Percentiles rank a stretch among this genome's conserved stretches.
Evolutionary conservation across 495 filamentous ascomycete species (phyloP).

Genomic region (Penicillium flavigenum): DNA sequence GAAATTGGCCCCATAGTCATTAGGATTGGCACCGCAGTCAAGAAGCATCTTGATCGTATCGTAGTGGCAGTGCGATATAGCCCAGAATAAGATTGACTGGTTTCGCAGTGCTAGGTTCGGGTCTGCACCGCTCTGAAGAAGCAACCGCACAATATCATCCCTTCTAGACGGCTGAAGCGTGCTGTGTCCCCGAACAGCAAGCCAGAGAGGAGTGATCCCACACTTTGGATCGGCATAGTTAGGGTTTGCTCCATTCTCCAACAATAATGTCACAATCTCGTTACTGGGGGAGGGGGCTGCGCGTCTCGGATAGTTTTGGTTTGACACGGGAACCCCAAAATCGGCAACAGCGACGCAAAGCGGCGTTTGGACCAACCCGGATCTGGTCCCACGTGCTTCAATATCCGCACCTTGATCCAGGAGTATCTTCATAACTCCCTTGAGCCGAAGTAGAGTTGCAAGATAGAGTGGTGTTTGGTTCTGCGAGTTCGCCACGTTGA

Average conservation of each 20-base stretch:
- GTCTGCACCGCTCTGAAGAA: neutral
- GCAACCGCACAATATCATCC: neutral
- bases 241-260: neutral
- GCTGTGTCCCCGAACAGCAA: neutral
- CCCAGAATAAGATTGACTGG: neutral
- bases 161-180: neutral
- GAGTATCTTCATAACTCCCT: neutral
- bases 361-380: neutral
- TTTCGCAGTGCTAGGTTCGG: neutral
- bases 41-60: neutral
- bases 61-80: neutral
- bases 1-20: neutral
- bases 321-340: too few species aligned
- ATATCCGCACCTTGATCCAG: neutral
- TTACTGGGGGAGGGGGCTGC: neutral
- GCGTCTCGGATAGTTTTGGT: neutral
- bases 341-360: neutral
- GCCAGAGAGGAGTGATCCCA: slow-evolving; percentile 3
- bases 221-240: neutral
- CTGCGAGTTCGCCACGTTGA: neutral
- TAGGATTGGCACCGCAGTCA: neutral
- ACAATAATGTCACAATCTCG: neutral
- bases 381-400: neutral
- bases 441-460: neutral
- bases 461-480: neutral